Conservation (phyloP, 495 filamentous ascomycete species). For the Neurospora sp. region DNA sequence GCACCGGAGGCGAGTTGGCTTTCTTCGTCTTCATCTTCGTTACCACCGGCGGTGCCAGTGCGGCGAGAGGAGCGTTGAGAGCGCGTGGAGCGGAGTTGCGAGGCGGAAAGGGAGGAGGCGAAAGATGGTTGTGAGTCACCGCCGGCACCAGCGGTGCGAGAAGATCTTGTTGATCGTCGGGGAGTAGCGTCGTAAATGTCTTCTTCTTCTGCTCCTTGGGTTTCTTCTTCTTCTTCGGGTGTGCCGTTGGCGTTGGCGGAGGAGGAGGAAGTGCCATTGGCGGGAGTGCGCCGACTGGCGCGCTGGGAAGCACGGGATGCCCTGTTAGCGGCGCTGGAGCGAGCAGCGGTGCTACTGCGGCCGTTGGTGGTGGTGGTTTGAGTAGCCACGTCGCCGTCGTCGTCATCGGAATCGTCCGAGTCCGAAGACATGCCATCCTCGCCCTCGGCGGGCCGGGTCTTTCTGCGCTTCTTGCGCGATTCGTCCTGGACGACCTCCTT, state of each 20-base stretch:
- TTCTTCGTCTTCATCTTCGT: conserved; percentile 27
- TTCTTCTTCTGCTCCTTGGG: conserved; percentile 7
- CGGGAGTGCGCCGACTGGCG: conserved; percentile 11
- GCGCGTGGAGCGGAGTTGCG: conserved; percentile 28
- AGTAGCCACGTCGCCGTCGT: conserved; percentile 22
- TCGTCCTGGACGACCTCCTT: conserved; percentile 92
- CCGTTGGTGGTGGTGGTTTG: conserved; percentile 14
- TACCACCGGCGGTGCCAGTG: background rate
- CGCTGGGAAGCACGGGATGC: conserved; percentile 16
- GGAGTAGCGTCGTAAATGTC: conserved; percentile 30
- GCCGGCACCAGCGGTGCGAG: background rate
- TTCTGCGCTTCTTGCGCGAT: conserved; percentile 62
- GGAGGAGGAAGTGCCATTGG: background rate
- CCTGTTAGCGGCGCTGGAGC: conserved; percentile 9
- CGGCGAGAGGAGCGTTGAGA: conserved; percentile 9
- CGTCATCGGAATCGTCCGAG: conserved; percentile 24
- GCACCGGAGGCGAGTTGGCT: conserved; percentile 24
- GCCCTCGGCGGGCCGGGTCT: conserved; percentile 33
- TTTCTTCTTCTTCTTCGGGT: conserved; percentile 9
- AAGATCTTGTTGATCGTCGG: conserved; percentile 22
- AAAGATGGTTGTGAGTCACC: conserved; percentile 35
- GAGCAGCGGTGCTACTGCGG: background rate
- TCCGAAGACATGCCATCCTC: conserved; percentile 19
- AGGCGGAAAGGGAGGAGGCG: conserved; percentile 36
- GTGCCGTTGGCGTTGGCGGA: conserved; percentile 5